phyloP scores from a whole-genome alignment of 768 basidiomycete genomes.

The Russula abietina region DNA sequence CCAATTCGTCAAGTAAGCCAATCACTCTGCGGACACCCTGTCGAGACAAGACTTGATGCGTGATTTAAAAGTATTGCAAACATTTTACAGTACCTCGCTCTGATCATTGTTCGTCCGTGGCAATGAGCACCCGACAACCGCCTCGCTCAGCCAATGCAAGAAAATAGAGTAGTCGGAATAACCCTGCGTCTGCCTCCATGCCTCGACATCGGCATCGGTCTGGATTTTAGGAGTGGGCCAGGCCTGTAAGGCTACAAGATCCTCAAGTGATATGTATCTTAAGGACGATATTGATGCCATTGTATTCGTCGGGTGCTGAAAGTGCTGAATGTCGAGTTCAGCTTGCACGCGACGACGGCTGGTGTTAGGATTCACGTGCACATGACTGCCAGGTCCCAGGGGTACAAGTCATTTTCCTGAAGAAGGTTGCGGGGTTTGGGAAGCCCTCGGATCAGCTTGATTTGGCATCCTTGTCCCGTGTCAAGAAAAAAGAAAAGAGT shows the following conservation, averaged over 20 bases:
- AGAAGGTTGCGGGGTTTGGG: background rate
- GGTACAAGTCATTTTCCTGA: background rate
- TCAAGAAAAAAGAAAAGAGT: too few relatives aligned
- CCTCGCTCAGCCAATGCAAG: slow-evolving; percentile 66
- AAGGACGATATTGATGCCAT: slow-evolving; percentile 19
- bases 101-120: slow-evolving; percentile 34
- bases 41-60: slow-evolving; percentile 11
- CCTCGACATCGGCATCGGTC: slow-evolving; percentile 63
- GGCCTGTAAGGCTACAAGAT: slow-evolving; percentile 14
- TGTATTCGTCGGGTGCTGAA: background rate
- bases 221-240: slow-evolving; percentile 53
- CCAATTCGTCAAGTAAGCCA: slow-evolving; percentile 56
- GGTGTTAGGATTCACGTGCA: slow-evolving; percentile 11
- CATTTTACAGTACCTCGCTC: slow-evolving; percentile 30
- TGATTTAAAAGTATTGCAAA: background rate
- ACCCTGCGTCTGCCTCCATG: slow-evolving; percentile 67
- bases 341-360: too few relatives aligned
- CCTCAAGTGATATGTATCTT: slow-evolving; percentile 9
- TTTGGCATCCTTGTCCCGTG: background rate
- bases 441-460: background rate
- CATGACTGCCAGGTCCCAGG: too few relatives aligned
- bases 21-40: slow-evolving; percentile 49
- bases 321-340: too few relatives aligned
- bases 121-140: slow-evolving; percentile 62
- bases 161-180: slow-evolving; percentile 73